Evolutionary conservation across 2,329 filamentous ascomycete genomes (phyloP), one percentile per base, ranked within the genome.

Genomic region (Lachnellula cervina): DNA sequence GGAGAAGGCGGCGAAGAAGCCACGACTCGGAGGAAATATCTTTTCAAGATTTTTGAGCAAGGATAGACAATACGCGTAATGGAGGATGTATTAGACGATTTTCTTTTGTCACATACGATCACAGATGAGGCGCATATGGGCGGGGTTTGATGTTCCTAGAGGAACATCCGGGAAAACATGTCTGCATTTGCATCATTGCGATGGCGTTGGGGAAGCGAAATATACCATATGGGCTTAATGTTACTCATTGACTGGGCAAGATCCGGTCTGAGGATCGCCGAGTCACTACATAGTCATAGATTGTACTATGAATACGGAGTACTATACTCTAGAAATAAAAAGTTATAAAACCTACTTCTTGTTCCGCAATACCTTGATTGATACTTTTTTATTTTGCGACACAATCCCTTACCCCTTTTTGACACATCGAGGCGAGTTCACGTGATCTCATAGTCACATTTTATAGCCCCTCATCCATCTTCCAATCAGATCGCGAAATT

Each of bases 1-100:
- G 21, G 64, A 62, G 37, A 59, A 67, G 50, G 52, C 56, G 11
- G 13, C 58, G 28, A 67, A 67, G 60, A 68, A 67, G 52, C 49
- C 62, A 16, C 51, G 59, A 32, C 51, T 55, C 5, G 52, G 57
- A 0, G 61, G 64, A 3, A 68, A 63, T 43, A 61, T 67, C 45
- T 64, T 68, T 49, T 64, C 62, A 6, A 42, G 66, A n/a, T 64
- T 68, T 40, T 56, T 68, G 14, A 49, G 54, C 16, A 28, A 47
- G 32, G 53, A 51, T 14, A n/a, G 38, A 21, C 47, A 54, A 34
- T 56, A 51, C 19, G 43, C 37, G 7, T 49, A 40, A 40, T 51
- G 44, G 32, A 40, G 25, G 14, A 51, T 51, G 34, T 13, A 43
- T 19, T 28, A 44, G 5, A 50, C 46, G 37, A 55, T 17, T 56